Base-by-base conservation (phyloP, 495 filamentous ascomycete species). In the Xylaria intraflava region DNA sequence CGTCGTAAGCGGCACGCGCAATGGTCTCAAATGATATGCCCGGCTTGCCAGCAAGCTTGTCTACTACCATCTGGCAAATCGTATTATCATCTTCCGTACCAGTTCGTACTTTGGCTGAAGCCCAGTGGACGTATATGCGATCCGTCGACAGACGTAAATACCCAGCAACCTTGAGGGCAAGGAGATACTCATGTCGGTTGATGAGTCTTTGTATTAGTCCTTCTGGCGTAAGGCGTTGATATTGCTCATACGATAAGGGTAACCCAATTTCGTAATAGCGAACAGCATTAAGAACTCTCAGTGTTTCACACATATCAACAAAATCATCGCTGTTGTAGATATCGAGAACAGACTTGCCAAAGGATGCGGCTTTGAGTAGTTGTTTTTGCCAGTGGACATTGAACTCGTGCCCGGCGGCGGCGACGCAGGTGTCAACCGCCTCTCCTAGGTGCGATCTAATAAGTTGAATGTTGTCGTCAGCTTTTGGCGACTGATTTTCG, bases 321-420 rank as follows among this genome's bases (percentile, higher is more conserved):
- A 97, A 98, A 51, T 97, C 92, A 58, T 98, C 93, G 62, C 88
- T 94, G 69, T 88, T 94, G 70, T 97, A 98, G 26, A 97, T 82
- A 59, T 96, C 93, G 2, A 96, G 78, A 0, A 96, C 92, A 0
- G 93, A 97, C 67, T 98, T 98, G 11, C 93, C 93, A 67, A 96
- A 96, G 0, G 90, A 95, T 0, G 93, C 93, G 4, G 94, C 93
- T 66, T 94, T 95, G 14, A 98, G 77, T 3, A 98, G 74, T 56
- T 93, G 86, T 61, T 97, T 98, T 65, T 98, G 93, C 89, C 90
- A 94, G 60, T 91, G 83, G 2, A 83, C 74, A 57, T 82, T 88
- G 64, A 89, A 96, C 65, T 98, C 94, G 64, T 95, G 82, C 9
- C 90, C 94, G 2, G 93, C 90, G 42, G 93, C 93, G 57, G 69